Percentiles rank a stretch among this genome's conserved stretches.
Conservation (phyloP, 2,329 filamentous ascomycete genomes). For the Fusarium equiseti region DNA sequence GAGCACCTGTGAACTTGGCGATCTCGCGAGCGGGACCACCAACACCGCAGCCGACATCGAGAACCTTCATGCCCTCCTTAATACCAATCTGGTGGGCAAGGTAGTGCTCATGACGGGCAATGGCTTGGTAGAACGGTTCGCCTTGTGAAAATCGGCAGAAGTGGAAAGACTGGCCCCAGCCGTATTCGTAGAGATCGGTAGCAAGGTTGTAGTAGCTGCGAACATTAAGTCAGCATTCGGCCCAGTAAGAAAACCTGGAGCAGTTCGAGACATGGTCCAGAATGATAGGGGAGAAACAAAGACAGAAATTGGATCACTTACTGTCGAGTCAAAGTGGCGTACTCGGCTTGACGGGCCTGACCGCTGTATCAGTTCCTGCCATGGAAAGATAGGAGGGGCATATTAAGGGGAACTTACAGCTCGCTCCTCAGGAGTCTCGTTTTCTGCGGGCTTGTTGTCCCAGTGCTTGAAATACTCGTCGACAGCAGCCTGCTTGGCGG, state of each 20-base stretch:
- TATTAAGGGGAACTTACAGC: slow-evolving; percentile 67
- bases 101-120: slow-evolving; percentile 98
- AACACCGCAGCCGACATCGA: slow-evolving; percentile 97
- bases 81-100: slow-evolving; percentile 90
- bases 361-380: slow-evolving; percentile 35
- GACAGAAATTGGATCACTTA: slow-evolving; percentile 60
- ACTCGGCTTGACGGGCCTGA: slow-evolving; percentile 84
- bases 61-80: slow-evolving; percentile 85
- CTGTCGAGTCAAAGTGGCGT: slow-evolving; percentile 93
- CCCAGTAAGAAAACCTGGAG: background rate
- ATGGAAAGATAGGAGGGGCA: slow-evolving; percentile 34
- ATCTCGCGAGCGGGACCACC: slow-evolving; percentile 96
- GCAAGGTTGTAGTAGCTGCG: slow-evolving; percentile 92
- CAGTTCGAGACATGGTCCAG: background rate
- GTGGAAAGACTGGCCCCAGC: slow-evolving; percentile 96
- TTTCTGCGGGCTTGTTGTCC: slow-evolving; percentile 83
- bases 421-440: slow-evolving; percentile 86
- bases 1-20: slow-evolving; percentile 91
- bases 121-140: slow-evolving; percentile 90
- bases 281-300: slow-evolving; percentile 1
- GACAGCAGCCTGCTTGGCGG: slow-evolving; percentile 82
- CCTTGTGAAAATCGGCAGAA: slow-evolving; percentile 93
- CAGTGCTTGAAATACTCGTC: slow-evolving; percentile 98
- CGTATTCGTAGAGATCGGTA: slow-evolving; percentile 97
- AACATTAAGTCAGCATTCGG: slow-evolving; percentile 35